Conservation (phyloP, 2,329 filamentous ascomycete species). For the Mycosphaerella arachidis region DNA sequence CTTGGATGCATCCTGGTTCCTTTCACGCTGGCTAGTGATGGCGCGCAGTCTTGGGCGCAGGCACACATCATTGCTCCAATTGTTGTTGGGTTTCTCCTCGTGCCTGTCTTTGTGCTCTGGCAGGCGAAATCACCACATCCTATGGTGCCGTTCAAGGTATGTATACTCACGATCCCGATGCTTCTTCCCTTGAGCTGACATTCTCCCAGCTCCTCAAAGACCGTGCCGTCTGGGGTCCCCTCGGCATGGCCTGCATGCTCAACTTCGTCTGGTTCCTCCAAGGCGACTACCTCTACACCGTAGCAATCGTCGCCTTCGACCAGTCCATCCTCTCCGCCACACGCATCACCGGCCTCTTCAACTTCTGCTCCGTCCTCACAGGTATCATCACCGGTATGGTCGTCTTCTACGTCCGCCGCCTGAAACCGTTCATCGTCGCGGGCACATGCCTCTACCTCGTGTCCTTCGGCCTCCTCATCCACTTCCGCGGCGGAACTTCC, state of each 20-base stretch:
- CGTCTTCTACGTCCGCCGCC: slow-evolving; percentile 53
- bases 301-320: slow-evolving; percentile 58
- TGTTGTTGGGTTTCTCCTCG: slow-evolving; percentile 46
- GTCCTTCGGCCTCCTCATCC: slow-evolving; percentile 62
- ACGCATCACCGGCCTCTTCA: slow-evolving; percentile 58
- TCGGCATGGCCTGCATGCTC: slow-evolving; percentile 55
- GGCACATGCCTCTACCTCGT: slow-evolving; percentile 59
- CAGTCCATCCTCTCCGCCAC: slow-evolving; percentile 55
- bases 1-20: slow-evolving; percentile 49
- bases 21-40: slow-evolving; percentile 53
- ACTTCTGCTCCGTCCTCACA: slow-evolving; percentile 53
- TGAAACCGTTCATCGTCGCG: slow-evolving; percentile 60
- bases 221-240: slow-evolving; percentile 59
- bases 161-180: background rate
- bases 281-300: slow-evolving; percentile 60
- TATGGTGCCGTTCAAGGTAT: slow-evolving; percentile 52
- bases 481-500: slow-evolving; percentile 53
- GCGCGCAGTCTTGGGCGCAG: slow-evolving; percentile 46
- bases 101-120: slow-evolving; percentile 52
- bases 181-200: background rate
- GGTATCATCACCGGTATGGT: slow-evolving; percentile 55
- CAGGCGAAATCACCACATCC: slow-evolving; percentile 49
- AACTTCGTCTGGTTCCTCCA: slow-evolving; percentile 61
- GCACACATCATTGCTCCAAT: slow-evolving; percentile 51
- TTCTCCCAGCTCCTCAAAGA: slow-evolving; percentile 52